These are phyloP conservation scores for Ophiocordyceps camponoti-floridani DNA, from an alignment of 2,329 filamentous ascomycete species.

Conservation along the genomic window DNA sequence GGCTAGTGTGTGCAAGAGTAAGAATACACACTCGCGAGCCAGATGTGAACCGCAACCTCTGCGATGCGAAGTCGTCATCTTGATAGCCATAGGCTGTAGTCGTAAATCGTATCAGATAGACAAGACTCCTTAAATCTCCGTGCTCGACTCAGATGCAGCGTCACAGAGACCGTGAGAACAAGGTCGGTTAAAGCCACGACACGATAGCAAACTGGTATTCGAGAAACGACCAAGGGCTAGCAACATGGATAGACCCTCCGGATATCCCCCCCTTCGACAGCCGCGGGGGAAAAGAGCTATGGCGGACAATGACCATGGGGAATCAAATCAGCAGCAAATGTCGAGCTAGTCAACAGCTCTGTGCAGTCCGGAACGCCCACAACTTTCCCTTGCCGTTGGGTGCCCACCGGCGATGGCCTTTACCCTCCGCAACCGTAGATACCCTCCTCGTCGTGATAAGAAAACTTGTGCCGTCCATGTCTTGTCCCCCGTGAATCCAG, in stretches of 20 bases:
- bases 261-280: neutral
- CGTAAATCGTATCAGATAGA: too few species aligned
- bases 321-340: neutral
- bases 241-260: neutral
- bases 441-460: conserved; percentile 1
- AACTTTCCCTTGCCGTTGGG: neutral
- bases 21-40: too few species aligned
- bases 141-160: too few species aligned
- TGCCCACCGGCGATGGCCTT: neutral
- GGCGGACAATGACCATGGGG: neutral
- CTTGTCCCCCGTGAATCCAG: neutral
- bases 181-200: neutral
- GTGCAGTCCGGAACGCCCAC: conserved; percentile 2
- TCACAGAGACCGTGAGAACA: too few species aligned
- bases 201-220: neutral
- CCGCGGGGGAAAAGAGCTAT: neutral
- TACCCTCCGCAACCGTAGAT: neutral
- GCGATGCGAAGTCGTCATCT: neutral
- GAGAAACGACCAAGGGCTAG: neutral
- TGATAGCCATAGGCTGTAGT: neutral
- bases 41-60: too few species aligned
- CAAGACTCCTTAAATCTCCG: too few species aligned
- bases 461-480: neutral
- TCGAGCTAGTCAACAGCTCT: conserved; percentile 1
- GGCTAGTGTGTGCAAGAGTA: neutral